Conservation (phyloP, 495 filamentous ascomycete species). For the Annulohypoxylon nitens region DNA sequence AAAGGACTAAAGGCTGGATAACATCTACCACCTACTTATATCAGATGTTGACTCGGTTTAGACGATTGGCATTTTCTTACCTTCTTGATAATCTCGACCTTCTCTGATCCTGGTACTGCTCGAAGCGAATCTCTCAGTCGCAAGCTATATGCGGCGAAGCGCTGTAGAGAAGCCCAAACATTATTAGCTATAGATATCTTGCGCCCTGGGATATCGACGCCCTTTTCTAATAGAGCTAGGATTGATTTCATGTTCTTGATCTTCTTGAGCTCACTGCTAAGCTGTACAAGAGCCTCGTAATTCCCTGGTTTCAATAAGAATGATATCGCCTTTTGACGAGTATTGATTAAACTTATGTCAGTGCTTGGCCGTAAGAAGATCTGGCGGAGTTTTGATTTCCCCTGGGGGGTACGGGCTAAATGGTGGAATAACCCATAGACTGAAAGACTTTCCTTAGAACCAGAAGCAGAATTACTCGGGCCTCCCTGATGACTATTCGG, state of each 20-base stretch:
- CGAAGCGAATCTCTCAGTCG: constrained; percentile 75
- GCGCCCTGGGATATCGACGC: constrained; percentile 74
- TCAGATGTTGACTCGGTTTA: constrained; percentile 5
- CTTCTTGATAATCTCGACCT: constrained; percentile 68
- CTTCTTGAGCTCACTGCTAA: constrained; percentile 74
- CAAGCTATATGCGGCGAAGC: constrained; percentile 67
- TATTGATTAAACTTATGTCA: constrained; percentile 74
- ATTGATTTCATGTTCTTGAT: constrained; percentile 84
- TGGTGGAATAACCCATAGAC: constrained; percentile 86
- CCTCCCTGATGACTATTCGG: constrained; percentile 88
- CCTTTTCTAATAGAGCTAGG: constrained; percentile 79
- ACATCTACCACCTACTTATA: constrained; percentile 52
- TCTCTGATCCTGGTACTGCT: constrained; percentile 69
- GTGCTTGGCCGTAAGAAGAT: constrained; percentile 87
- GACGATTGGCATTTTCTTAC: constrained; percentile 52
- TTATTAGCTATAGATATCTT: constrained; percentile 69
- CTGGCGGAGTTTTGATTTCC: constrained; percentile 79
- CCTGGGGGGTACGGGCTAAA: constrained; percentile 84
- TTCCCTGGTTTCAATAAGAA: constrained; percentile 81
- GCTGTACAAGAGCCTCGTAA: constrained; percentile 62
- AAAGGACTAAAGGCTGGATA: constrained; percentile 67
- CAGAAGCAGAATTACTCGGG: constrained; percentile 73
- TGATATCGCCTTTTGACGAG: constrained; percentile 77
- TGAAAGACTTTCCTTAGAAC: constrained; percentile 89
- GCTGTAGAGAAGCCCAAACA: constrained; percentile 76